Conservation (phyloP, 768 basidiomycete genomes). For the Lentinula boryana region DNA sequence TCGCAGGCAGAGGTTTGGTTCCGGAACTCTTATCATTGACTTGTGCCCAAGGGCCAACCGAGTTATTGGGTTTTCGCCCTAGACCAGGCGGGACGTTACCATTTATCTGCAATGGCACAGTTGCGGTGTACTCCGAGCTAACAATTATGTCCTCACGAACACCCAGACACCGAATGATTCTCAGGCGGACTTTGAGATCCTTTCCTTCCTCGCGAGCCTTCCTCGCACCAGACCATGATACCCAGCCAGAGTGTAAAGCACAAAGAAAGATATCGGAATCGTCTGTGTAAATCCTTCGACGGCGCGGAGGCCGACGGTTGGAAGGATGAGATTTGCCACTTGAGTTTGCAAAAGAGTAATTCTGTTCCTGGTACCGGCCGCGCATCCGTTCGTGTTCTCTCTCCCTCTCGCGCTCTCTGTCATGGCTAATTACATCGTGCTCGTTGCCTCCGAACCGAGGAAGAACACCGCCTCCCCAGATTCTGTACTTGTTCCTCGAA, state of each 20-base stretch:
- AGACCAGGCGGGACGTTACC: neutral
- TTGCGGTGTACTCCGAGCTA: neutral
- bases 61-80: too few species aligned
- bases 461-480: constrained; percentile 66
- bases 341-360: too few species aligned
- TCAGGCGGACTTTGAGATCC: constrained; percentile 34
- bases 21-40: neutral
- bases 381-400: neutral
- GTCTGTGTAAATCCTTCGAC: constrained; percentile 67
- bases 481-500: constrained; percentile 29
- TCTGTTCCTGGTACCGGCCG: neutral
- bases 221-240: constrained; percentile 37
- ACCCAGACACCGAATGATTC: constrained; percentile 31
- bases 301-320: constrained; percentile 11
- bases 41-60: neutral
- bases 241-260: constrained; percentile 61
- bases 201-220: constrained; percentile 31
- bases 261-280: constrained; percentile 70
- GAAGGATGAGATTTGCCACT: neutral
- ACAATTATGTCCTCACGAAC: neutral
- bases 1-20: neutral
- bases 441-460: neutral
- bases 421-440: neutral
- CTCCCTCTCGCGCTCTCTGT: neutral
- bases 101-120: neutral